Base-by-base conservation (phyloP, 1,139 yeast species). In the Entelexis paramagnoliae region DNA sequence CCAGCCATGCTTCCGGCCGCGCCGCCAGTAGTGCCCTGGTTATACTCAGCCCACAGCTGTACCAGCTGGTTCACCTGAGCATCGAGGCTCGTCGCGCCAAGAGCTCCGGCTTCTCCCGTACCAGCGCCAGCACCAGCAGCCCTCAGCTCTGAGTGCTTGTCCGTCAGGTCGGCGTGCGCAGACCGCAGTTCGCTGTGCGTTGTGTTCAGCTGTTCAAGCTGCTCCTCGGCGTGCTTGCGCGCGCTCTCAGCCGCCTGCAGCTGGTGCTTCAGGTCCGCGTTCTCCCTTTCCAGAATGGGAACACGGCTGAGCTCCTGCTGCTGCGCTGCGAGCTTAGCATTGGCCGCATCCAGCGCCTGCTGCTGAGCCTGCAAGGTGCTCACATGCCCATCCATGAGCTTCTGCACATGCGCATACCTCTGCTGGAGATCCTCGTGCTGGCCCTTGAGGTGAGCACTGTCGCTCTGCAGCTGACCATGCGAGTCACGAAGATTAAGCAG, bases 211-310 rank as follows among this genome's bases (percentile, higher is more conserved):
- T 55, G 49, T 20, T 56, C 58, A 13, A 52, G 55, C 41, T 57
- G 55, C 45, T 55, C 55, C 35, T 48, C 50, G 22, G 59, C 61
- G 17, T 54, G 54, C 43, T 49, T 45, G 35, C 43, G 49, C 4
- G 54, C 51, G 13, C 51, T 45, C 57, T 60, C 55, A 9, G 58
- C 51, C 14, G 51, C 52, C 9, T 51, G 54, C 3, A 61, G 54
- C 56, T 58, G 57, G 49, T 55, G 51, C 55, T 58, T 56, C 41
- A 62, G 67, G 7, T 62, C 55, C 17, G 52, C 53, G 30, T 60
- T 59, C 48, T 61, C 62, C 16, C 55, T 39, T 36, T 55, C 41
- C 33, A 51, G 39, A 28, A 22, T 9, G 14, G 50, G 16, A 10
- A 58, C 41, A 24, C 45, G 45, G 20, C 52, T 40, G 5, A 53